Base-by-base conservation (phyloP, 2,329 filamentous ascomycete genomes). In the Colletotrichum aenigma region DNA sequence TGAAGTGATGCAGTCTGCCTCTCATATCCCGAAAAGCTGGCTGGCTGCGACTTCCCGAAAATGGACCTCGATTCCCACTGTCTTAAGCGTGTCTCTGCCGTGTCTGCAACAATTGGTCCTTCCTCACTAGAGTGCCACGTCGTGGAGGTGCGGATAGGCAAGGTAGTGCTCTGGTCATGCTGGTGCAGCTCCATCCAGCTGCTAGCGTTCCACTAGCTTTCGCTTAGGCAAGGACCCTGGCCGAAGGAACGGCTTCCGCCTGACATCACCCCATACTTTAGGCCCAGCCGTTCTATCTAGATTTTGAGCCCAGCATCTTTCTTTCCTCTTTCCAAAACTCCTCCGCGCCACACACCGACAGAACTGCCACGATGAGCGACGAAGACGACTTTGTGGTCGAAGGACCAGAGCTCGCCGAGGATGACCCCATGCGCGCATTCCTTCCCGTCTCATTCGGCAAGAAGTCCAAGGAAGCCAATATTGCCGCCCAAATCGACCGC, bases 361-460 rank as follows among this genome's bases (percentile, higher is more conserved):
- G 21, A 28, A n/a, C 24, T 60, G 43, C 72, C 73, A 84, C 76
- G 65, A 93, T 93, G 91, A 76, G 74, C 80, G 90, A 91, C 85
- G 90, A 90, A 79, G 90, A 92, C 68, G 91, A 93, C 62, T 87
- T 88, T 79, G 87, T 90, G 77, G 86, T 93, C 56, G 90, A 93
- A 79, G 85, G 82, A 28, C 88, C 89, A 21, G 87, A 88, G 38
- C 80, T 93, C 76, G 88, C 89, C 38, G 87, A 86, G 24, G 91
- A 95, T 81, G 93, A 95, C 77, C 92, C 93, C 55, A 90, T 96
- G 88, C 91, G 93, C 81, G 90, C 92, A 66, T 97, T 96, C 82
- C 86, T 98, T 76, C 96, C 96, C 1, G 89, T 93, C 4, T 92
- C 95, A 0, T 98, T 98, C 83, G 96, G 96, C 68, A 98, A 96